A percentile compares a stretch with the other conserved stretches of the same genome.
phyloP scores from a whole-genome alignment of 257 asterid species.

The Solanum sejunctum region DNA sequence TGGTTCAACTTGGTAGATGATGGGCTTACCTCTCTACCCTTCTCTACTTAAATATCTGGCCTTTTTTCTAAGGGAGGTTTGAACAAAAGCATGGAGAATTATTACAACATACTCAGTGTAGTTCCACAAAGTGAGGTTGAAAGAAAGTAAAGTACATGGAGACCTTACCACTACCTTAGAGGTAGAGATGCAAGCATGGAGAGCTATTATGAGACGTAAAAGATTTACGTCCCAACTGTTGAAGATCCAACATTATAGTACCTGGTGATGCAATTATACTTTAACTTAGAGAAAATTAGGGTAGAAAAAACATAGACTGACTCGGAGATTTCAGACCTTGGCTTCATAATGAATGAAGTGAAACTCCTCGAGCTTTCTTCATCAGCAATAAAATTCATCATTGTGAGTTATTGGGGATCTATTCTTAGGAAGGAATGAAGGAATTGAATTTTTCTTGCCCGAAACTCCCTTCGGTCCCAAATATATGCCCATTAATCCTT shows the following conservation, averaged over 20 bases:
- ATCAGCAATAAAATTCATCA: not conserved
- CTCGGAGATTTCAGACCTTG: not conserved
- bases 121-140: not conserved
- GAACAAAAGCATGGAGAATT: not conserved
- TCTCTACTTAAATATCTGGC: not conserved
- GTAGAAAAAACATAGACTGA: not conserved
- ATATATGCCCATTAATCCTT: not conserved
- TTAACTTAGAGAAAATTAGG: not conserved
- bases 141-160: not conserved
- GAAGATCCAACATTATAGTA: not conserved
- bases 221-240: not conserved
- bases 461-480: not conserved
- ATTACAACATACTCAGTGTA: not conserved
- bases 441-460: not conserved
- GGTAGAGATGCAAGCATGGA: not conserved
- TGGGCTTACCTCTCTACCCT: not conserved
- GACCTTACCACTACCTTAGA: not conserved
- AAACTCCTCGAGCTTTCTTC: not conserved
- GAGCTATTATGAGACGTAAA: not conserved
- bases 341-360: not conserved
- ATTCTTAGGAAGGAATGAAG: not conserved
- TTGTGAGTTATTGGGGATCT: not conserved
- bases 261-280: not conserved
- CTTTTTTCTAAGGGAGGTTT: not conserved
- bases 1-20: not conserved